A percentile compares a stretch with the other conserved stretches of the same genome.
Conservation (phyloP, 306 rosid species). For the Dryas alaskensis region DNA sequence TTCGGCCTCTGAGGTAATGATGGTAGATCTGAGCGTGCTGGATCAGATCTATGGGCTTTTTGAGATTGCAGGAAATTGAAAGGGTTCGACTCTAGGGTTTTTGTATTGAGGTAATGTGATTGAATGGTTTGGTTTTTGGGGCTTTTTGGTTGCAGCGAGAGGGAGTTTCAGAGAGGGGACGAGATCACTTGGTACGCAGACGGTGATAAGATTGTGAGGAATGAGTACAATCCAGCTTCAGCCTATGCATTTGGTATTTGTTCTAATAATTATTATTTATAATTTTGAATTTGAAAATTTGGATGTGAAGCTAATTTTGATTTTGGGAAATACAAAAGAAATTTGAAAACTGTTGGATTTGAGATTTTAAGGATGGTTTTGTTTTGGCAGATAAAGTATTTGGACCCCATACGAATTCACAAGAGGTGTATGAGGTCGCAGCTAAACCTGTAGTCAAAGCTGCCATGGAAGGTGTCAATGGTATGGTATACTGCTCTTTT, state of each 20-base stretch:
- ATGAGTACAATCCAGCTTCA: constrained; percentile 83
- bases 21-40: constrained; percentile 57
- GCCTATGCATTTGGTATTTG: constrained; percentile 94
- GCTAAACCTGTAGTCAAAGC: constrained; percentile 95
- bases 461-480: constrained; percentile 98
- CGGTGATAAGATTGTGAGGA: constrained; percentile 89
- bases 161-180: constrained; percentile 93
- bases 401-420: constrained; percentile 79
- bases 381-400: constrained; percentile 84
- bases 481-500: constrained; percentile 35
- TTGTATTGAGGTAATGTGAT: constrained; percentile 31
- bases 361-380: constrained; percentile 17
- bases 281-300: constrained; percentile 18
- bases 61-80: constrained; percentile 20
- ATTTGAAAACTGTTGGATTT: constrained; percentile 30
- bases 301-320: constrained; percentile 15
- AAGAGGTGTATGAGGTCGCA: constrained; percentile 92
- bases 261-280: constrained; percentile 1
- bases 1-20: constrained; percentile 92
- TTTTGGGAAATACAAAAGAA: constrained; percentile 13
- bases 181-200: constrained; percentile 96
- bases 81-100: constrained; percentile 24
- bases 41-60: constrained; percentile 57
- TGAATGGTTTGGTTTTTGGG: constrained; percentile 30
- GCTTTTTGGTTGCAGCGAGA: constrained; percentile 69